These are phyloP conservation scores for Platanus orientalis DNA, from an alignment of 164 flowering plant genomes.

Conservation along the genomic window DNA sequence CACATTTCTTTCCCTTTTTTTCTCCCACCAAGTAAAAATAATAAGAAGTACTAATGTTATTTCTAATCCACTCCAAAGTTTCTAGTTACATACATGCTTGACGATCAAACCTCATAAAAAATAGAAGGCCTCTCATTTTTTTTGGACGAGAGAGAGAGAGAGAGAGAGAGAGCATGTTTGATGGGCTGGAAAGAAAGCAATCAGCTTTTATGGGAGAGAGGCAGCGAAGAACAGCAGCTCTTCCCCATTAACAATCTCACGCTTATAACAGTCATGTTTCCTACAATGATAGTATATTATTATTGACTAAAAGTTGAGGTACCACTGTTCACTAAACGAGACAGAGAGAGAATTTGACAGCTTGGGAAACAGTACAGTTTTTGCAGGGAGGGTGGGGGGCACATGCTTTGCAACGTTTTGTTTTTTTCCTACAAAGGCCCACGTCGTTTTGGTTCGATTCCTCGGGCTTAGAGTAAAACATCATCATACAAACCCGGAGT, in stretches of 20 bases:
- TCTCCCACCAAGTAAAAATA: no score
- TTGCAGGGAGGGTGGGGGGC: constrained; percentile 44
- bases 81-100: no score
- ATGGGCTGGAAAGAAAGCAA: constrained; percentile 14
- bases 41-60: no score
- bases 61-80: no score
- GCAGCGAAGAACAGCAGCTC: constrained; percentile 2
- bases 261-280: no score
- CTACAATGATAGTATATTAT: no score
- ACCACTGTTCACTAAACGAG: neutral
- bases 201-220: constrained; percentile 21
- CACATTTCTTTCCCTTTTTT: no score
- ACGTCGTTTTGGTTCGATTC: constrained; percentile 4
- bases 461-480: constrained; percentile 23
- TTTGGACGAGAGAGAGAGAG: neutral
- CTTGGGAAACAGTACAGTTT: constrained; percentile 18
- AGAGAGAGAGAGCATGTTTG: constrained; percentile 12
- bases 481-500: no score
- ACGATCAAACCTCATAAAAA: no score
- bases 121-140: no score
- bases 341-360: constrained; percentile 7
- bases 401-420: constrained; percentile 31
- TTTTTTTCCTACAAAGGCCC: no score
- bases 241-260: no score
- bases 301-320: neutral